Evolutionary conservation across 495 filamentous ascomycete genomes (phyloP), one percentile per base, ranked within the genome.

Genomic region (Podospora appendiculata): DNA sequence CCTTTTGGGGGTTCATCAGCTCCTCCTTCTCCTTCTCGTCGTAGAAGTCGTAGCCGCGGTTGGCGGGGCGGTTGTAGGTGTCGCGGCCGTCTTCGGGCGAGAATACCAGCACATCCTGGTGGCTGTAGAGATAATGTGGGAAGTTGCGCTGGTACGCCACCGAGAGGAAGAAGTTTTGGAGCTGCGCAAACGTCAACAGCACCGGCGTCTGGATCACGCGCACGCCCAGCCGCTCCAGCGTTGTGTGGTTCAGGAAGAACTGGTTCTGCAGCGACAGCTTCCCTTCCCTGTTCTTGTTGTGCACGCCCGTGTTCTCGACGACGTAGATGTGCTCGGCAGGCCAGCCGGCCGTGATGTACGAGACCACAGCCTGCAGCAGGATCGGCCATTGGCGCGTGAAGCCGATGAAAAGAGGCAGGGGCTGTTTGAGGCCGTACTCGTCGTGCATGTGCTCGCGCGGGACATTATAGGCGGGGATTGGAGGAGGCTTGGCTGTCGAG

Each of bases 271-370:
- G 62, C 9, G 74, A 70, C 3, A 85, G 67, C 33, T 70, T 63
- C 2, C 78, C 76, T 10, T 70, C 63, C 18, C 62, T 57, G 54
- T 85, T 85, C 12, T 71, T 70, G 39, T 79, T 67, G 60, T 83
- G 80, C 35, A 75, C 73, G 3, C 82, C 82, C 3, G 79, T 84
- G 63, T 86, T 86, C 50, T 85, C 82, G 45, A 85, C 67, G 2
- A 84, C 72, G 51, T 77, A 79, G 54, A 86, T 84, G 54, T 83
- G 75, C 34, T 69, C 63, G 0, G 79, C 59, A 3, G 82, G 82
- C 81, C 81, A 84, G 17, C 81, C 82, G 0, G 80, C 77, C 1
- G 79, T 74, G 46, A 84, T 74, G 60, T 84, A 84, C 11, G 69
- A 73, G 12, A 82, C 74, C 0, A 84, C 79, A 1, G 73, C 63